Evolutionary conservation across 2,329 filamentous ascomycete species (phyloP).

Genomic region (Thelonectria rubi): DNA sequence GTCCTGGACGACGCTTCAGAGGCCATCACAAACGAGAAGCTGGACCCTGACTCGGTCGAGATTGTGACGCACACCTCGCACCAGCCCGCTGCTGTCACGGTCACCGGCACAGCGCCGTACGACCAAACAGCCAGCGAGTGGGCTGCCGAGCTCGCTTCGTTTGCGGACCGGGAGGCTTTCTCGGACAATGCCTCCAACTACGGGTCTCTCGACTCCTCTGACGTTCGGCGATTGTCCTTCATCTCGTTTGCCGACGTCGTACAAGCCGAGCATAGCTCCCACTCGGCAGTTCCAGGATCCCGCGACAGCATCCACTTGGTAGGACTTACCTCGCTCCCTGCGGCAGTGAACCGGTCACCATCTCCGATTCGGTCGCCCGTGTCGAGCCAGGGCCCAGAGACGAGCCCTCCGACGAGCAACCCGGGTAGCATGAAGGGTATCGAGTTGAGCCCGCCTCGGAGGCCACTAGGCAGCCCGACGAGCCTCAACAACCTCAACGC

Average conservation of each 20-base stretch:
- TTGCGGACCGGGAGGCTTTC: slow-evolving; percentile 56
- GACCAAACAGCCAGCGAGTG: slow-evolving; percentile 59
- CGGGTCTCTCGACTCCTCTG: slow-evolving; percentile 76
- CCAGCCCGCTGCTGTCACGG: slow-evolving; percentile 77
- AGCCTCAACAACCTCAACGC: slow-evolving; percentile 58
- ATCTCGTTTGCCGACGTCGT: slow-evolving; percentile 98
- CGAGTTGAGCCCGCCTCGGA: slow-evolving; percentile 72
- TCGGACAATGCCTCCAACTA: slow-evolving; percentile 78
- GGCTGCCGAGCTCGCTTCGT: slow-evolving; percentile 66
- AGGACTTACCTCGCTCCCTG: slow-evolving; percentile 70
- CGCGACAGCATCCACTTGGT: slow-evolving; percentile 76
- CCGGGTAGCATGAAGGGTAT: slow-evolving; percentile 76
- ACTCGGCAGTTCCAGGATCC: slow-evolving; percentile 59
- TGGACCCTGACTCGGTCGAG: slow-evolving; percentile 90
- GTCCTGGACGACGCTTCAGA: slow-evolving; percentile 91
- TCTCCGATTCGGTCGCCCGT: slow-evolving; percentile 83
- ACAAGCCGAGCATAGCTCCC: slow-evolving; percentile 78
- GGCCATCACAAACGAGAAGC: slow-evolving; percentile 85
- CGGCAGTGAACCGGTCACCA: slow-evolving; percentile 71
- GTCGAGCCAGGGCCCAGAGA: slow-evolving; percentile 73
- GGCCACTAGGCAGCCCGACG: slow-evolving; percentile 70
- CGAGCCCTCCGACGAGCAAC: slow-evolving; percentile 80
- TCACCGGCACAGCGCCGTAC: slow-evolving; percentile 60
- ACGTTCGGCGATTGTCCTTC: slow-evolving; percentile 87
- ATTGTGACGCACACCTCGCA: slow-evolving; percentile 89